Base-by-base conservation (phyloP, 78 protist species). In the Emiliania huxleyi region DNA sequence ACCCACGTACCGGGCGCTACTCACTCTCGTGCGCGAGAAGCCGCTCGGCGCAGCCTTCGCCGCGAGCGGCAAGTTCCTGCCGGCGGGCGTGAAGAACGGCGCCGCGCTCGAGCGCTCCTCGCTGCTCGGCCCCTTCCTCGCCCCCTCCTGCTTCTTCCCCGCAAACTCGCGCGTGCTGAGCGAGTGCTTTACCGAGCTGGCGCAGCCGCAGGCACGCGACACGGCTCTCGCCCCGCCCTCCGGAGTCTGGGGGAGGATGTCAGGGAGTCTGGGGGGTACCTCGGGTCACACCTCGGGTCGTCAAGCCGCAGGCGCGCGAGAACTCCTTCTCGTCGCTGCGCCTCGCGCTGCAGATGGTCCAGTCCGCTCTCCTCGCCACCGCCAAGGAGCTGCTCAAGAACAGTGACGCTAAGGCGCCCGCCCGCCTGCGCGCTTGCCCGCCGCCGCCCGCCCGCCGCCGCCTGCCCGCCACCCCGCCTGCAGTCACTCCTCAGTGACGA, bases 361-460 rank as follows among this genome's bases (percentile, higher is more conserved):
- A 29, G 43, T 22, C n/a, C 81, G 37, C 81, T 5, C 37, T 71
- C 43, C 15, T 8, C 29, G 5, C 3, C 33, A 8, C n/a, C 42
- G 81, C 81, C 33, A 71, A 29, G 37, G 81, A 71, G 42, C 81
- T 71, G 45, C 81, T 71, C 81, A 71, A 71, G 81, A 71, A 71
- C 21, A 12, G 40, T 8, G 81, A 71, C 29, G 81, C 81, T 8
- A 71, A 71, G 81, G n/a, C n/a, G n/a, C n/a, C n/a, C n/a, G n/a
- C n/a, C n/a, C n/a, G n/a, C n/a, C n/a, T n/a, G n/a, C n/a, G n/a
- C n/a, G n/a, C n/a, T n/a, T n/a, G n/a, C n/a, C n/a, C n/a, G n/a
- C n/a, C n/a, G n/a, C n/a, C n/a, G n/a, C n/a, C n/a, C n/a, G n/a
- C n/a, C n/a, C n/a, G n/a, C n/a, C n/a, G n/a, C n/a, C n/a, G n/a